phyloP scores from a whole-genome alignment of 345 rosid genomes.

The Citrus glauca region DNA sequence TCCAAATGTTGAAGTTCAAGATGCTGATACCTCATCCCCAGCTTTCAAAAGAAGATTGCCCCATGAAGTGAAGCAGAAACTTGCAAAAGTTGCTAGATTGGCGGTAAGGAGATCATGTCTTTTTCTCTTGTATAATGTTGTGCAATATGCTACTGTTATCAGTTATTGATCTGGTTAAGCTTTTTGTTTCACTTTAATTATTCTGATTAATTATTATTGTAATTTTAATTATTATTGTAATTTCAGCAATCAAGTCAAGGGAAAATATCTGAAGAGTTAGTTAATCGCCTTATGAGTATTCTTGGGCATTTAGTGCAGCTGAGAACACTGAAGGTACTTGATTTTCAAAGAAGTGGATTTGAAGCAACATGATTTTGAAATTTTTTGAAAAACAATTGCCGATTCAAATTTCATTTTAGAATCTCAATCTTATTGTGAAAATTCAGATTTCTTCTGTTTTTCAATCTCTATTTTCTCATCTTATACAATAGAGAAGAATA shows the following conservation, averaged over 20 bases:
- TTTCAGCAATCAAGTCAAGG: slow-evolving; percentile 39
- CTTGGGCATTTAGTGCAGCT: slow-evolving; percentile 39
- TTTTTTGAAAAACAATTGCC: not conserved
- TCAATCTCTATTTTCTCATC: no score
- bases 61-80: slow-evolving; percentile 38
- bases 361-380: not conserved
- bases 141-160: not conserved
- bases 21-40: slow-evolving; percentile 23
- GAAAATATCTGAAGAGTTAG: slow-evolving; percentile 38
- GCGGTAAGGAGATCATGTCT: slow-evolving; percentile 14
- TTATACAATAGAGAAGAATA: no score
- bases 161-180: not conserved
- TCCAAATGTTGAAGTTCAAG: slow-evolving; percentile 20
- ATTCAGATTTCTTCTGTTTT: no score
- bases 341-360: not conserved
- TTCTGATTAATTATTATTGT: slow-evolving; percentile 3
- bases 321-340: slow-evolving; percentile 40
- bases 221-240: not conserved
- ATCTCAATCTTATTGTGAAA: not conserved
- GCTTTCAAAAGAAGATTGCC: slow-evolving; percentile 35
- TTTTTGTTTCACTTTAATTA: not conserved
- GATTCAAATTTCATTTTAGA: not conserved
- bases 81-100: slow-evolving; percentile 43
- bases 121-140: not conserved
- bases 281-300: slow-evolving; percentile 34